phyloP scores from a whole-genome alignment of 2,329 filamentous ascomycete genomes.

The Chrysosporium queenslandicum region DNA sequence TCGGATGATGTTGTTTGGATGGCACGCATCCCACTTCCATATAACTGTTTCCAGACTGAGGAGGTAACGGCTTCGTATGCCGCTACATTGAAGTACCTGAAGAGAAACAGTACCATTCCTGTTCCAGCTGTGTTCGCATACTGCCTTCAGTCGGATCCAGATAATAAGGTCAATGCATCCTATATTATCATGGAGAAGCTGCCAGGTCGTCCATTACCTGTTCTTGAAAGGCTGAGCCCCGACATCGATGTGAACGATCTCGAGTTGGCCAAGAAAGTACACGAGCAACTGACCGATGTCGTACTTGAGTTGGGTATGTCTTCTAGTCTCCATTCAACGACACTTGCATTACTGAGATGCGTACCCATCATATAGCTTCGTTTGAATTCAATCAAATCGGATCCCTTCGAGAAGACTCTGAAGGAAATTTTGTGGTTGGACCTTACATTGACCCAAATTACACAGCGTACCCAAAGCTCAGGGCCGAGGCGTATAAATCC shows the following conservation, averaged over 20 bases:
- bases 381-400: slow-evolving; percentile 8
- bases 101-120: slow-evolving; percentile 9
- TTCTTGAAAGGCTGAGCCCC: background rate
- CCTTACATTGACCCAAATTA: slow-evolving; percentile 4
- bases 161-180: slow-evolving; percentile 5
- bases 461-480: slow-evolving; percentile 7
- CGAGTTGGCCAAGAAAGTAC: slow-evolving; percentile 7
- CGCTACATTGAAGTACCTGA: slow-evolving; percentile 7
- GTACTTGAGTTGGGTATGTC: slow-evolving; percentile 9
- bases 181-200: slow-evolving; percentile 9
- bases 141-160: slow-evolving; percentile 4
- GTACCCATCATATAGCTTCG: background rate
- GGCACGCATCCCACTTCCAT: slow-evolving; percentile 12
- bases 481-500: slow-evolving; percentile 1
- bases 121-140: slow-evolving; percentile 4
- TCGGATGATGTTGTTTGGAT: slow-evolving; percentile 8
- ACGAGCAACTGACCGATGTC: slow-evolving; percentile 5
- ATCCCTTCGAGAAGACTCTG: slow-evolving; percentile 2
- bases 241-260: slow-evolving; percentile 2
- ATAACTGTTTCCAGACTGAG: slow-evolving; percentile 11
- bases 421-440: slow-evolving; percentile 6
- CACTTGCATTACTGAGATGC: background rate
- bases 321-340: background rate
- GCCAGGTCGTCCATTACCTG: slow-evolving; percentile 2
- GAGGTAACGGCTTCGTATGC: slow-evolving; percentile 8